Conservation (phyloP, 768 basidiomycete species). For the Cyclocybe aegerita region DNA sequence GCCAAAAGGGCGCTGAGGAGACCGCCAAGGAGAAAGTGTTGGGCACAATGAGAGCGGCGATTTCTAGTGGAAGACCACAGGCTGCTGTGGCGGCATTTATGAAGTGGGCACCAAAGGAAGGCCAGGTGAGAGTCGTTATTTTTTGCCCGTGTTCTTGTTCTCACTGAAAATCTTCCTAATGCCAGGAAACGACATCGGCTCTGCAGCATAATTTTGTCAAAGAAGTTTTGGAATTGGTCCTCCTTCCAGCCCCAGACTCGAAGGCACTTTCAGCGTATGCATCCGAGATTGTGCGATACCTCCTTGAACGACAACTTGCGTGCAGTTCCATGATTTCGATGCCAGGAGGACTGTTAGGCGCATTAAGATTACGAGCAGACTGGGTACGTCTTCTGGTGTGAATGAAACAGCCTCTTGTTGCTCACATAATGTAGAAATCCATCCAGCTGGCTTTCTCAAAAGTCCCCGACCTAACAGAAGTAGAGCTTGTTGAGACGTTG, state of each 20-base stretch:
- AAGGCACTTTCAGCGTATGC: slow-evolving; percentile 40
- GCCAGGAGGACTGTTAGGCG: slow-evolving; percentile 50
- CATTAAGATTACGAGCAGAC: slow-evolving; percentile 54
- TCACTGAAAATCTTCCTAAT: neutral
- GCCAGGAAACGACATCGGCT: slow-evolving; percentile 1
- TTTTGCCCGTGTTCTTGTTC: neutral
- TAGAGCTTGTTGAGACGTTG: slow-evolving; percentile 57
- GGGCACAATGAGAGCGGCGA: slow-evolving; percentile 33
- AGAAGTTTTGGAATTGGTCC: slow-evolving; percentile 49
- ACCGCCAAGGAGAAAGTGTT: slow-evolving; percentile 30
- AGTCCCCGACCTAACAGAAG: slow-evolving; percentile 66
- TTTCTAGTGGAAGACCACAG: slow-evolving; percentile 44
- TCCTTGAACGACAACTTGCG: slow-evolving; percentile 58
- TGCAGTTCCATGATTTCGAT: slow-evolving; percentile 58
- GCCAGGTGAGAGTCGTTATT: slow-evolving; percentile 14
- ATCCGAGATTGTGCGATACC: slow-evolving; percentile 51
- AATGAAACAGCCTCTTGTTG: neutral
- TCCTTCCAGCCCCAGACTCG: slow-evolving; percentile 36
- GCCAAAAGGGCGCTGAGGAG: slow-evolving; percentile 14
- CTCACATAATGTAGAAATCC: slow-evolving; percentile 31
- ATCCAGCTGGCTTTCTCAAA: slow-evolving; percentile 50
- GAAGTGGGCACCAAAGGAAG: slow-evolving; percentile 46
- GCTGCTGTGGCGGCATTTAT: slow-evolving; percentile 61
- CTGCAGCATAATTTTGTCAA: slow-evolving; percentile 56
- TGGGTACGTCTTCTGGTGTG: slow-evolving; percentile 59